Conservation (phyloP, 2,329 filamentous ascomycete genomes). For the Aspergillus niger region DNA sequence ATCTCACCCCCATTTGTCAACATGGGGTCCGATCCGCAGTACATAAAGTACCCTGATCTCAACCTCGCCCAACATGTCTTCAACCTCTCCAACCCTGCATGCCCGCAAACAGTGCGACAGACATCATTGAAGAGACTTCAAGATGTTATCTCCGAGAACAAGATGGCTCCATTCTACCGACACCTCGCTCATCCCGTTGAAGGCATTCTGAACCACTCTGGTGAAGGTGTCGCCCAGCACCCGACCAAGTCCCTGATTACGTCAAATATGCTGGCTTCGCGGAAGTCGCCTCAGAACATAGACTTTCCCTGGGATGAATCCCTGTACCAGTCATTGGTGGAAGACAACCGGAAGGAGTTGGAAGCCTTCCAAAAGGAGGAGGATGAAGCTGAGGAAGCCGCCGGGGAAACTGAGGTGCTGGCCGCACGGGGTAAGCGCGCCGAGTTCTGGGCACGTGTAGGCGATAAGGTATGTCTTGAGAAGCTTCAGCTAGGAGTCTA, state of each 20-base stretch:
- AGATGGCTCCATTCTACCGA: slow-evolving; percentile 68
- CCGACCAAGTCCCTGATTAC: slow-evolving; percentile 57
- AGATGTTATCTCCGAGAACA: slow-evolving; percentile 64
- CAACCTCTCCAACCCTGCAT: slow-evolving; percentile 64
- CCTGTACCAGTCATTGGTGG: slow-evolving; percentile 75
- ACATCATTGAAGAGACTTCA: slow-evolving; percentile 62
- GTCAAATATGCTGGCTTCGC: slow-evolving; percentile 74
- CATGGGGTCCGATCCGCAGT: slow-evolving; percentile 66
- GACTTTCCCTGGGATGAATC: slow-evolving; percentile 88
- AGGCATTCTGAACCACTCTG: slow-evolving; percentile 75
- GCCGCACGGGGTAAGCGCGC: slow-evolving; percentile 91
- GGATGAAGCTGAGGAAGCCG: slow-evolving; percentile 92
- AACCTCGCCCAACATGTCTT: slow-evolving; percentile 68
- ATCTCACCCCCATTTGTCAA: slow-evolving; percentile 37
- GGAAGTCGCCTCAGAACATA: slow-evolving; percentile 63
- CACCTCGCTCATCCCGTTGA: slow-evolving; percentile 67
- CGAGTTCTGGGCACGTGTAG: slow-evolving; percentile 93
- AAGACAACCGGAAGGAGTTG: slow-evolving; percentile 76
- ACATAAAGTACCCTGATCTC: slow-evolving; percentile 65
- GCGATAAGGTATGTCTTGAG: slow-evolving; percentile 74
- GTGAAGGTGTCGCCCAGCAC: slow-evolving; percentile 62
- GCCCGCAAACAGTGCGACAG: slow-evolving; percentile 55
- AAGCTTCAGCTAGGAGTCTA: not conserved
- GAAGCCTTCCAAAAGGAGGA: slow-evolving; percentile 79
- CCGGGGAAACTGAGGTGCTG: slow-evolving; percentile 92